phyloP scores from a whole-genome alignment of 1,284 basidiomycete species.

The Grifola frondosa region DNA sequence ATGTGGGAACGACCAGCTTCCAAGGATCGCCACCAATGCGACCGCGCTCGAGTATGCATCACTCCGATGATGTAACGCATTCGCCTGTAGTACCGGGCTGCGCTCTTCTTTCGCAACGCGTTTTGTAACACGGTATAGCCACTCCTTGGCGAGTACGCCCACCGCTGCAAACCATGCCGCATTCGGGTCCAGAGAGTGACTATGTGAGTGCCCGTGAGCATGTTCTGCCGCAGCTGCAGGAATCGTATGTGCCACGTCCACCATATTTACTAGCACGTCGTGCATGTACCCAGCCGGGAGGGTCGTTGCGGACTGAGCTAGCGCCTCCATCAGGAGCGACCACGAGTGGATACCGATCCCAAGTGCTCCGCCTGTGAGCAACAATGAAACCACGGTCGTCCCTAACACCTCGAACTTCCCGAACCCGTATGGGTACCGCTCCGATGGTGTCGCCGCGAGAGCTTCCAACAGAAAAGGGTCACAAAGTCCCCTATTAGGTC shows the following conservation, averaged over 20 bases:
- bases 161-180: constrained; percentile 94
- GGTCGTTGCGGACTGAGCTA: constrained; percentile 56
- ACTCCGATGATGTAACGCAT: constrained; percentile 92
- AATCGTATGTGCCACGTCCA: constrained; percentile 52
- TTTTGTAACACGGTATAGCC: constrained; percentile 86
- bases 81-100: constrained; percentile 88
- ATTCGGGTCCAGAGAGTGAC: constrained; percentile 83
- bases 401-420: constrained; percentile 95
- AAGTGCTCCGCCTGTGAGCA: constrained; percentile 84
- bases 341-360: constrained; percentile 95
- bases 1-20: constrained; percentile 82
- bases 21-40: constrained; percentile 86
- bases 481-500: constrained; percentile 92
- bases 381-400: constrained; percentile 79
- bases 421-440: constrained; percentile 84
- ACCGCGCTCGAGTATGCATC: constrained; percentile 91
- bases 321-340: constrained; percentile 69
- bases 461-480: constrained; percentile 88
- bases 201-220: constrained; percentile 58
- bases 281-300: constrained; percentile 62
- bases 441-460: constrained; percentile 79
- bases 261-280: constrained; percentile 55
- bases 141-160: constrained; percentile 87
- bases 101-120: constrained; percentile 88
- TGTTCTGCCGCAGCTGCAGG: constrained; percentile 44